Conservation (phyloP, 345 rosid genomes). For the Leavenworthia alabamica region DNA sequence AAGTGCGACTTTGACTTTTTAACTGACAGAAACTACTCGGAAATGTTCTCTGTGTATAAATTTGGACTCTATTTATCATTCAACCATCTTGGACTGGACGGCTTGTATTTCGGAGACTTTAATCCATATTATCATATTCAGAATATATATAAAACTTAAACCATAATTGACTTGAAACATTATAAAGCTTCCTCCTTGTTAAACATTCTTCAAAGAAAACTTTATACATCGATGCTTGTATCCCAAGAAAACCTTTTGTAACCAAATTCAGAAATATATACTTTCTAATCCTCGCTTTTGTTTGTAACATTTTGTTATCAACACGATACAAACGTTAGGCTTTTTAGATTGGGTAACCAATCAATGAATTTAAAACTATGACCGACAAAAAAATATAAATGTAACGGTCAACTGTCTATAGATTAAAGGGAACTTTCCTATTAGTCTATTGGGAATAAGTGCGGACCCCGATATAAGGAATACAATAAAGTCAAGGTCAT, state of each 20-base stretch:
- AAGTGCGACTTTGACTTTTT: conserved; percentile 4
- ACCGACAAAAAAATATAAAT: background rate
- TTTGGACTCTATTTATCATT: background rate
- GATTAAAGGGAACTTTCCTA: background rate
- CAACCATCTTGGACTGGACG: conserved; percentile 18
- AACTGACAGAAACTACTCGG: background rate
- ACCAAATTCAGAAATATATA: background rate
- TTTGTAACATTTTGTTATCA: background rate
- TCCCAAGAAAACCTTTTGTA: no score
- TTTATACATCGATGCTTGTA: no score
- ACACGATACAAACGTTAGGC: background rate
- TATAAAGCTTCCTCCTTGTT: no score
- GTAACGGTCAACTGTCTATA: background rate
- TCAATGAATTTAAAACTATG: background rate
- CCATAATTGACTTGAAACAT: no score
- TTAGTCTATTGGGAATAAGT: background rate
- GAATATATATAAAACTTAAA: no score
- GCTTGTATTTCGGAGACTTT: background rate
- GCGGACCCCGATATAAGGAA: background rate
- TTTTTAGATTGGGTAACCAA: background rate
- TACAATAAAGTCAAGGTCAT: conserved; percentile 11
- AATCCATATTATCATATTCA: no score
- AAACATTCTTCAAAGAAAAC: no score
- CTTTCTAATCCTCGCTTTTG: background rate
- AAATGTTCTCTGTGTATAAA: background rate